A percentile compares a stretch with the other conserved stretches of the same genome.
Conservation (phyloP, 495 filamentous ascomycete genomes). For the Neurospora tetraspora region DNA sequence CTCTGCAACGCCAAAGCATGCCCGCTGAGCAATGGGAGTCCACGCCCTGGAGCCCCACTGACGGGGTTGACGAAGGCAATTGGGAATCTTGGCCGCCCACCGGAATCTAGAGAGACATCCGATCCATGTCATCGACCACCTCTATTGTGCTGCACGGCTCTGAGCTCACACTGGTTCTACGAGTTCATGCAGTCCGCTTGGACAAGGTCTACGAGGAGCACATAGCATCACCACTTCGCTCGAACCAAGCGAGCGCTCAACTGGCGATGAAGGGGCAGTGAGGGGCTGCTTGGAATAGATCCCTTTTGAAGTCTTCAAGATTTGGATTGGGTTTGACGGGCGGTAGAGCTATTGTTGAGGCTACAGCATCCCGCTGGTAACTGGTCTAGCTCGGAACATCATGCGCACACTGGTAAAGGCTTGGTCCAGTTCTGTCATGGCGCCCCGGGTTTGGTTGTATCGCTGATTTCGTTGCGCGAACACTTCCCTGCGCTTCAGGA, state of each 20-base stretch:
- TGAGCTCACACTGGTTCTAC: background rate
- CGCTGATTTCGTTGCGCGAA: slow-evolving; percentile 37
- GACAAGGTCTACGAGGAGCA: background rate
- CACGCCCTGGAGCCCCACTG: background rate
- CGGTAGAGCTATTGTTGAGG: too few relatives aligned
- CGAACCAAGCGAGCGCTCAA: too few relatives aligned
- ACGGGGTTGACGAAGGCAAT: background rate
- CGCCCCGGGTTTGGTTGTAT: slow-evolving; percentile 47
- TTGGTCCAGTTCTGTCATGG: slow-evolving; percentile 62
- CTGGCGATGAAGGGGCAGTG: too few relatives aligned
- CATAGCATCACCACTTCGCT: too few relatives aligned
- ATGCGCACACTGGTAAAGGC: slow-evolving; percentile 13
- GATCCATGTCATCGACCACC: too few relatives aligned
- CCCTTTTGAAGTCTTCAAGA: too few relatives aligned
- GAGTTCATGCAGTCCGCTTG: background rate
- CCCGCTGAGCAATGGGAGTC: background rate
- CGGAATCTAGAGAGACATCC: background rate
- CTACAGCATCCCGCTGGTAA: slow-evolving; percentile 27
- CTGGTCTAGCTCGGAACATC: slow-evolving; percentile 26
- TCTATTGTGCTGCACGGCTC: too few relatives aligned
- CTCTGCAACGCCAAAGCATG: background rate
- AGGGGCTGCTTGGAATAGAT: too few relatives aligned
- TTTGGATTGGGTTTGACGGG: too few relatives aligned
- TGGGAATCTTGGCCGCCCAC: background rate
- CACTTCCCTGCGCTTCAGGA: slow-evolving; percentile 39